Evolutionary conservation across 192 early-diverging fungal species (phyloP).

Genomic region (Rhizoclosmatium sp.): DNA sequence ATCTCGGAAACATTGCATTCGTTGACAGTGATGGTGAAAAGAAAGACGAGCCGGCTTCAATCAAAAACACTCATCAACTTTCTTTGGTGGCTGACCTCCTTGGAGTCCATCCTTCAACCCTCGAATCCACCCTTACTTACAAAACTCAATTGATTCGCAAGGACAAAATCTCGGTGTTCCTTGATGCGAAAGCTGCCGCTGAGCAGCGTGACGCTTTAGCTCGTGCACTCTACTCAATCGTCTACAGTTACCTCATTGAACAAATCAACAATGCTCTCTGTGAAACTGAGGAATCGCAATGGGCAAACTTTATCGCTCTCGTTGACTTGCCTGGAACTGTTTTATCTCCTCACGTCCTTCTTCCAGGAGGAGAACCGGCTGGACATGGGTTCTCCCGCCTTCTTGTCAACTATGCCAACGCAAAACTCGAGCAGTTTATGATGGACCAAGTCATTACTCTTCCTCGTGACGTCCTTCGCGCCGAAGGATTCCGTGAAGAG

Average conservation of each 20-base stretch:
- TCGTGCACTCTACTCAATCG: conserved; percentile 78
- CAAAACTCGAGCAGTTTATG: conserved; percentile 43
- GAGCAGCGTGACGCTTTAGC: conserved; percentile 86
- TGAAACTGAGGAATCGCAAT: conserved; percentile 59
- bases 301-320: conserved; percentile 88
- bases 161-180: conserved; percentile 84
- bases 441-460: conserved; percentile 48
- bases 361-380: not conserved
- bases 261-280: conserved; percentile 88
- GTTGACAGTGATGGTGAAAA: conserved; percentile 62
- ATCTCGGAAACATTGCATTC: conserved; percentile 93
- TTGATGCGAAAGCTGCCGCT: conserved; percentile 77
- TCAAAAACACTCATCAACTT: conserved; percentile 77
- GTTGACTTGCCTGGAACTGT: conserved; percentile 72
- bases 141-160: conserved; percentile 78
- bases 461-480: conserved; percentile 40
- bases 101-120: conserved; percentile 73
- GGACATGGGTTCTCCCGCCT: conserved; percentile 57
- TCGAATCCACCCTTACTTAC: conserved; percentile 74
- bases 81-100: conserved; percentile 81
- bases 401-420: conserved; percentile 63
- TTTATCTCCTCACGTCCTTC: conserved; percentile 27
- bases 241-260: conserved; percentile 84
- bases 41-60: conserved; percentile 73
- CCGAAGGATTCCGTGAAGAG: conserved; percentile 38